Percentiles rank a stretch among this genome's conserved stretches.
Evolutionary conservation across 306 rosid species (phyloP).

Genomic region (Heteromeles arbutifolia): DNA sequence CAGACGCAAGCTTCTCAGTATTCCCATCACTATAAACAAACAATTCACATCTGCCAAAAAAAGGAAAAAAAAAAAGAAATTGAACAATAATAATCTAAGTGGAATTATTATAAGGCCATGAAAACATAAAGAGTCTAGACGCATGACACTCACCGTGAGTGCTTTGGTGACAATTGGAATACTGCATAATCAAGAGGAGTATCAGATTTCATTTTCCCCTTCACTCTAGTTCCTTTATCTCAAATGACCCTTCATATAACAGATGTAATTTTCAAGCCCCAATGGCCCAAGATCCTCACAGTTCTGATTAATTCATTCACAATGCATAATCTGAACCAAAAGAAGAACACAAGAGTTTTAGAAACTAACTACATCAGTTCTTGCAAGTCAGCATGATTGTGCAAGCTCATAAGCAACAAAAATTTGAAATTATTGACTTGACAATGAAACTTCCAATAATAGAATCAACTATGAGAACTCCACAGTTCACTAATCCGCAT

Average conservation of each 20-base stretch:
- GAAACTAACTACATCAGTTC: neutral
- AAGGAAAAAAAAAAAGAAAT: conserved; percentile 8
- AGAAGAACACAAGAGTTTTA: neutral
- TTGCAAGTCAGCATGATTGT: conserved; percentile 13
- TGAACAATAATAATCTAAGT: conserved; percentile 3
- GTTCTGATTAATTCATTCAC: conserved; percentile 10
- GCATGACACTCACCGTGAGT: conserved; percentile 51
- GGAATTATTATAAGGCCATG: conserved; percentile 1
- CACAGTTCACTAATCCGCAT: conserved; percentile 34
- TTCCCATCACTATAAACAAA: conserved; percentile 64
- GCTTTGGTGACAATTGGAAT: conserved; percentile 83
- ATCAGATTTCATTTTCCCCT: conserved; percentile 75
- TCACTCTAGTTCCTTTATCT: conserved; percentile 22
- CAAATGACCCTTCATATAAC: conserved; percentile 36
- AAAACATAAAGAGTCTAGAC: neutral
- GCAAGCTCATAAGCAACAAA: conserved; percentile 1
- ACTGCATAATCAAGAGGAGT: conserved; percentile 85
- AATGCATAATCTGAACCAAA: conserved; percentile 26
- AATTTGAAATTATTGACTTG: neutral
- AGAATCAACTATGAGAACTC: conserved; percentile 13
- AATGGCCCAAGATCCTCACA: conserved; percentile 15
- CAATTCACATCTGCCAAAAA: conserved; percentile 71
- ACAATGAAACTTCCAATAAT: conserved; percentile 1
- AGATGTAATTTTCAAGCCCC: conserved; percentile 14
- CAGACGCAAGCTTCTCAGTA: conserved; percentile 84